phyloP scores from a whole-genome alignment of 176 grass and related monocot species.

The Thalia dealbata region DNA sequence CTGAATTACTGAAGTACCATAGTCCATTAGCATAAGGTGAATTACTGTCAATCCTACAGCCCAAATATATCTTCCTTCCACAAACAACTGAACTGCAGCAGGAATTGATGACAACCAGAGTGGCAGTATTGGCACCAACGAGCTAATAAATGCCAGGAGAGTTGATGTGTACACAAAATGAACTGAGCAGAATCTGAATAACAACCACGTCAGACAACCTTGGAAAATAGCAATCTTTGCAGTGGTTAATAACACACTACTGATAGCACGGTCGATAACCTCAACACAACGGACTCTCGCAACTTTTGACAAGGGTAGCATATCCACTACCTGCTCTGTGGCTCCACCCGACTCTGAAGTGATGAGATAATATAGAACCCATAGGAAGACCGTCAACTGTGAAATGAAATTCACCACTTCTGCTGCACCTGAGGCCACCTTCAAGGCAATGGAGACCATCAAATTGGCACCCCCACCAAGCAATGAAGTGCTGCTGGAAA shows the following conservation, averaged over 20 bases:
- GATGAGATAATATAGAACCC: slow-evolving; percentile 84
- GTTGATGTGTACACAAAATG: slow-evolving; percentile 91
- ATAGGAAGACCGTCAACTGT: slow-evolving; percentile 83
- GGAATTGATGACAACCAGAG: slow-evolving; percentile 62
- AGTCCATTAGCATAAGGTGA: slow-evolving; percentile 84
- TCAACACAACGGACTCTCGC: slow-evolving; percentile 61
- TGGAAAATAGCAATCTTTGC: slow-evolving; percentile 96
- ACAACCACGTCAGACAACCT: slow-evolving; percentile 66
- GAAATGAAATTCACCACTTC: slow-evolving; percentile 87
- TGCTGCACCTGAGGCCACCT: slow-evolving; percentile 62
- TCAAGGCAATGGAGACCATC: slow-evolving; percentile 48
- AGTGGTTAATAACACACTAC: slow-evolving; percentile 74
- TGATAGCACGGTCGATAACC: slow-evolving; percentile 95
- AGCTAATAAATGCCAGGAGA: slow-evolving; percentile 55
- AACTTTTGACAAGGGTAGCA: slow-evolving; percentile 70
- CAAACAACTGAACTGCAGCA: slow-evolving; percentile 48
- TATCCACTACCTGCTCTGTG: slow-evolving; percentile 75
- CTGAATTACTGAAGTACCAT: slow-evolving; percentile 72
- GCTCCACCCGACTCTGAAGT: slow-evolving; percentile 75
- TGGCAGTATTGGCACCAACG: slow-evolving; percentile 75
- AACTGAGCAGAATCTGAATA: slow-evolving; percentile 79
- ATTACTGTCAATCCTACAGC: slow-evolving; percentile 39
- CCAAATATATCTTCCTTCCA: slow-evolving; percentile 73
- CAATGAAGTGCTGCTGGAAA: slow-evolving; percentile 63
- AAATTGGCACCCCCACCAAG: slow-evolving; percentile 71